Percentiles rank a stretch among this genome's conserved stretches.
These are phyloP conservation scores for Candida tallmaniae DNA, from an alignment of 805 yeast species.

Conservation along the genomic window DNA sequence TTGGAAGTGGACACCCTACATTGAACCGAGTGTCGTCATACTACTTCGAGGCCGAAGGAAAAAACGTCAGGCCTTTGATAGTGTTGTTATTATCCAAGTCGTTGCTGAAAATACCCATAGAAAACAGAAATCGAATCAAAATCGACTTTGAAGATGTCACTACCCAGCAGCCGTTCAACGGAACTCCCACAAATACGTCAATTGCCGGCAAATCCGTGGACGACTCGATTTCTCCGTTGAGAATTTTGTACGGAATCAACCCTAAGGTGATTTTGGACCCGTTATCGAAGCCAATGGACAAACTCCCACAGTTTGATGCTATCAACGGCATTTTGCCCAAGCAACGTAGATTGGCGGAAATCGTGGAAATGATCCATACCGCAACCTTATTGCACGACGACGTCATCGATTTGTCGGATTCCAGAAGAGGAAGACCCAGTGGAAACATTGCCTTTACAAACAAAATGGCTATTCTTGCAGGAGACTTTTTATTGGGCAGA, in stretches of 20 bases:
- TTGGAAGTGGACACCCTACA: slow-evolving; percentile 93
- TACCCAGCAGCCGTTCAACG: slow-evolving; percentile 58
- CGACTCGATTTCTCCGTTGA: slow-evolving; percentile 73
- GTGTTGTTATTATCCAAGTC: slow-evolving; percentile 83
- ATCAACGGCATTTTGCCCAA: slow-evolving; percentile 85
- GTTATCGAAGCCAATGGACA: slow-evolving; percentile 71
- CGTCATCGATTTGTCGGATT: slow-evolving; percentile 86
- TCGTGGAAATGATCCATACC: slow-evolving; percentile 97
- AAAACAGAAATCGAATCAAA: slow-evolving; percentile 57
- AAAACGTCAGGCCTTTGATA: slow-evolving; percentile 87
- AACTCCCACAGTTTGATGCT: slow-evolving; percentile 53
- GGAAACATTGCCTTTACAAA: slow-evolving; percentile 94
- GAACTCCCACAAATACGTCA: slow-evolving; percentile 50
- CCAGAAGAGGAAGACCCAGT: slow-evolving; percentile 84
- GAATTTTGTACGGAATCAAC: slow-evolving; percentile 82
- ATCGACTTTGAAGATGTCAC: slow-evolving; percentile 64
- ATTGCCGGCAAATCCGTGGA: slow-evolving; percentile 58
- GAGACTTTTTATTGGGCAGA: slow-evolving; percentile 91
- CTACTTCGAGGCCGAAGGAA: slow-evolving; percentile 95
- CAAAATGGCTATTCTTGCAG: slow-evolving; percentile 96
- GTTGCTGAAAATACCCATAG: slow-evolving; percentile 65
- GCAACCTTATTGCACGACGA: slow-evolving; percentile 95
- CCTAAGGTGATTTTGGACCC: slow-evolving; percentile 83
- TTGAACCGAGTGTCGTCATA: slow-evolving; percentile 88
- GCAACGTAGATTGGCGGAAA: slow-evolving; percentile 93